Conservation (phyloP, 331 rosid genomes). For the Quercus lobata region DNA sequence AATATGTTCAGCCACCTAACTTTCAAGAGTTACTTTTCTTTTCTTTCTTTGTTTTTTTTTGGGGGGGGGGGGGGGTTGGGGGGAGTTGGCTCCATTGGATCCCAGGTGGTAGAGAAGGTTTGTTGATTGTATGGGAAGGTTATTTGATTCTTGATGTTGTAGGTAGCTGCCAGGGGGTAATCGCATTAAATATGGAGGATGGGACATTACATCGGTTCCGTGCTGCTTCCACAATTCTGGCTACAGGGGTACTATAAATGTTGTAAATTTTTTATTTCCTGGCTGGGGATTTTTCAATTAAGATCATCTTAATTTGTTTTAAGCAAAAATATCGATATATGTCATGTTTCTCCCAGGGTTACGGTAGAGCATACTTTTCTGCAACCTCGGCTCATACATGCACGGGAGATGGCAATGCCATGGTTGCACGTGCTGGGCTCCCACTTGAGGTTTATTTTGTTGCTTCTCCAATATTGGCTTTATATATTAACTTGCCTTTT, state of each 20-base stretch:
- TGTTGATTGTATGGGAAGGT: constrained; percentile 2
- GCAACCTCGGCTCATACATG: constrained; percentile 98
- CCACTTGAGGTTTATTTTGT: constrained; percentile 68
- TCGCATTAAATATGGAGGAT: constrained; percentile 93
- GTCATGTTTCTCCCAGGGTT: constrained; percentile 60
- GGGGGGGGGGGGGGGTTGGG: too few relatives aligned
- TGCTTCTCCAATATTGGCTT: constrained; percentile 13
- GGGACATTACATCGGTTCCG: constrained; percentile 95
- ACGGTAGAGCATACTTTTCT: constrained; percentile 88
- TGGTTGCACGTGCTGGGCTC: constrained; percentile 95
- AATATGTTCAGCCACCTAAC: background rate
- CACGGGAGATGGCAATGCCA: constrained; percentile 96
- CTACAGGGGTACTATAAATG: constrained; percentile 77
- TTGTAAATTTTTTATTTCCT: background rate
- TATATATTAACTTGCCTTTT: background rate
- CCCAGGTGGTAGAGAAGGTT: background rate
- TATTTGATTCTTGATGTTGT: constrained; percentile 26
- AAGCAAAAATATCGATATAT: background rate
- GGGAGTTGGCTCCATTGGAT: background rate
- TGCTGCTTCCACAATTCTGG: constrained; percentile 88
- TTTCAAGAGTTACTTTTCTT: background rate
- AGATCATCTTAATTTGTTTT: background rate
- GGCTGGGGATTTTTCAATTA: constrained; percentile 5
- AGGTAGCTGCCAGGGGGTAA: constrained; percentile 97
- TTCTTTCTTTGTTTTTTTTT: background rate